Conservation (phyloP, 805 yeast genomes). For the Ogataea neopini region DNA sequence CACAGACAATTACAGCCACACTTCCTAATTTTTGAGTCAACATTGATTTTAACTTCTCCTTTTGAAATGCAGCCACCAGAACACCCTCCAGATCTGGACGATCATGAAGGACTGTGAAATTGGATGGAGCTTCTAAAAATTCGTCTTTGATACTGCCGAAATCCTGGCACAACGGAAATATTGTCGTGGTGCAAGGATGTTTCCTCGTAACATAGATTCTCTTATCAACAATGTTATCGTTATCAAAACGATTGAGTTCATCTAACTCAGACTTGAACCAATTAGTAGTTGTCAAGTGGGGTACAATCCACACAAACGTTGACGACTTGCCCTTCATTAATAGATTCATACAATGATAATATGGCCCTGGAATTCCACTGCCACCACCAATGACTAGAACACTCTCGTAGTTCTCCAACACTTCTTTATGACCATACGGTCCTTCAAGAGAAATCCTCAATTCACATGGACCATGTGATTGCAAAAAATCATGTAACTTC, state of each 20-base stretch:
- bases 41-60: neutral
- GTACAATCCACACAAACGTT: slow-evolving; percentile 49
- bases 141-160: neutral
- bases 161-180: slow-evolving; percentile 6
- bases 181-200: slow-evolving; percentile 1
- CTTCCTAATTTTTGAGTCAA: slow-evolving; percentile 27
- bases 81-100: slow-evolving; percentile 19
- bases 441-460: slow-evolving; percentile 48
- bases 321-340: slow-evolving; percentile 13
- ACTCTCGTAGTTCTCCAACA: slow-evolving; percentile 42
- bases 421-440: slow-evolving; percentile 49
- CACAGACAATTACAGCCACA: slow-evolving; percentile 56
- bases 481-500: slow-evolving; percentile 34
- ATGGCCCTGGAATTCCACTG: slow-evolving; percentile 57
- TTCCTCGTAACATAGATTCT: slow-evolving; percentile 28
- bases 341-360: slow-evolving; percentile 43
- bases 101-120: slow-evolving; percentile 30
- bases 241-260: slow-evolving; percentile 20
- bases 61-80: slow-evolving; percentile 1
- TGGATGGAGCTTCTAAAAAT: slow-evolving; percentile 13
- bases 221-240: slow-evolving; percentile 16
- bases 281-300: slow-evolving; percentile 38
- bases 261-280: slow-evolving; percentile 49
- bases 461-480: slow-evolving; percentile 17
- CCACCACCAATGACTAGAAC: slow-evolving; percentile 56